Base-by-base conservation (phyloP, 2,329 filamentous ascomycete genomes). In the Aureobasidium pullulans region DNA sequence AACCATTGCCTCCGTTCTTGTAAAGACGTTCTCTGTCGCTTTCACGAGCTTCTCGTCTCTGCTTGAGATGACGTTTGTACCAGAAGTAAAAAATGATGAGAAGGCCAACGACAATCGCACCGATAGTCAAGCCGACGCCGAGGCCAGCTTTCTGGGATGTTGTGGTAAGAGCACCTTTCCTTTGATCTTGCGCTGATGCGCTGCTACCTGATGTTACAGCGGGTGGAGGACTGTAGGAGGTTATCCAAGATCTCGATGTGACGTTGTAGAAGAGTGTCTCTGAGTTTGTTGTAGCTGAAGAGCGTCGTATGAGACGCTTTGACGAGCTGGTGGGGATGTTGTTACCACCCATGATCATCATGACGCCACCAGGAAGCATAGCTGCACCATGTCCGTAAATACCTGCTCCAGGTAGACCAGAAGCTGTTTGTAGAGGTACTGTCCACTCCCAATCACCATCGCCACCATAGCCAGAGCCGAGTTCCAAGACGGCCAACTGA, bases 401-500 rank as follows among this genome's bases (percentile, higher is more conserved):
- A 1, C 83, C 83, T 7, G 72, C 71, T 8, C 74, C 76, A 34
- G 69, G 63, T 2, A 71, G 64, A 23, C 79, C 69, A 43, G 67
- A 65, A 8, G 74, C 74, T n/a, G 71, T 79, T 4, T 76, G 68
- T 0, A 75, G 67, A 0, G 89, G 88, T 0, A 88, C 75, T 1
- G 75, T 77, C 89, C 89, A 94, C 62, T 78, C 73, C 89, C 89
- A 93, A 34, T 83, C 78, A 32, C 75, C 76, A 57, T 68, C 65
- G 11, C 77, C 77, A 8, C 86, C 88, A 68, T 89, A 94, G 4
- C 85, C 85, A 62, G 86, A 81, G 6, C 87, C 89, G 60, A 96
- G 78, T 60, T 89, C 78, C 3, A 97, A 76, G 3, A 96, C 74
- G 0, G 84, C 88, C 29, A 97, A 77, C 69, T 96, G 90, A 1